phyloP scores from a whole-genome alignment of 441 rosid species.

The Erodium trifolium region DNA sequence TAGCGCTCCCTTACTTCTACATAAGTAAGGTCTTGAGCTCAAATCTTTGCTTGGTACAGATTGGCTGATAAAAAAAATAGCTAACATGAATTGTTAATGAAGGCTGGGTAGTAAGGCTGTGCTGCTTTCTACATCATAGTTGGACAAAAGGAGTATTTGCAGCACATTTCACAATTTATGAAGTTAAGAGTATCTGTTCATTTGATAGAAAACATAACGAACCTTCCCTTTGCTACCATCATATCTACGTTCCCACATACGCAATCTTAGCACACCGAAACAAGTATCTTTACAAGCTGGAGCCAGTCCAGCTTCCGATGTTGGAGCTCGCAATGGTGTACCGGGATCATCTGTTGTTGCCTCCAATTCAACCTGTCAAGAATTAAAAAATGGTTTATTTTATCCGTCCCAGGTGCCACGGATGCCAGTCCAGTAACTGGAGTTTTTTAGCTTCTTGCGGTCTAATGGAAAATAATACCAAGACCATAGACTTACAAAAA shows the following conservation, averaged over 20 bases:
- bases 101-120: too few species aligned
- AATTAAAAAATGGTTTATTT: too few species aligned
- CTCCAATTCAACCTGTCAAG: constrained; percentile 63
- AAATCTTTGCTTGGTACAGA: too few species aligned
- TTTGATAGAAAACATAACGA: constrained; percentile 6
- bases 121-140: too few species aligned
- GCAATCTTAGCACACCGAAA: constrained; percentile 59
- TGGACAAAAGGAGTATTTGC: too few species aligned
- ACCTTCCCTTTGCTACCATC: constrained; percentile 91
- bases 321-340: constrained; percentile 82
- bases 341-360: constrained; percentile 70
- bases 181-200: not conserved
- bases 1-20: too few species aligned
- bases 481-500: too few species aligned
- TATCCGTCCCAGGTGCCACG: too few species aligned
- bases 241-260: constrained; percentile 65
- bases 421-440: not conserved
- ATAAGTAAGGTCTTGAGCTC: too few species aligned
- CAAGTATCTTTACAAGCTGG: constrained; percentile 90
- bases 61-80: too few species aligned
- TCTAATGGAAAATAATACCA: not conserved
- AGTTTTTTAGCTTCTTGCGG: not conserved
- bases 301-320: constrained; percentile 66
- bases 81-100: too few species aligned
- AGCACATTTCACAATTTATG: too few species aligned